Conservation (phyloP, 2,329 filamentous ascomycete genomes). For the Phaeosphaeria sp. region DNA sequence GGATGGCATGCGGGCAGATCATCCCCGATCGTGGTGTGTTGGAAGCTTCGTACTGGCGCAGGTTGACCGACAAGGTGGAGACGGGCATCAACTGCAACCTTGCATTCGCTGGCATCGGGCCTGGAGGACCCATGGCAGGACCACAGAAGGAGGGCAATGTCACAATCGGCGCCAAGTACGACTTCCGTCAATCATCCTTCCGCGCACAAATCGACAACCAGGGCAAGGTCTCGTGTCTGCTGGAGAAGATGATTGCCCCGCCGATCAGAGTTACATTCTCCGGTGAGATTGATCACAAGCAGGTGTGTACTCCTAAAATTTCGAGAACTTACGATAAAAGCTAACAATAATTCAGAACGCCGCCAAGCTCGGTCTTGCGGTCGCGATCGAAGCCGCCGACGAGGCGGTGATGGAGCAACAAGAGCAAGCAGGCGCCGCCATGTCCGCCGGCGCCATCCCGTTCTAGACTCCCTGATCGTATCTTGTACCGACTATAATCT, state of each 20-base stretch:
- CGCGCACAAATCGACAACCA: constrained; percentile 94
- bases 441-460: constrained; percentile 44
- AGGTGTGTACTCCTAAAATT: constrained; percentile 67
- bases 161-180: constrained; percentile 94
- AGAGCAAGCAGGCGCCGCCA: constrained; percentile 37
- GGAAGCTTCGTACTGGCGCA: constrained; percentile 92
- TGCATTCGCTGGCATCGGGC: constrained; percentile 71
- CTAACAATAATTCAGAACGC: constrained; percentile 69
- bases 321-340: background rate
- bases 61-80: constrained; percentile 91
- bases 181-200: constrained; percentile 95
- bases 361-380: constrained; percentile 91
- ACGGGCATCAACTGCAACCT: constrained; percentile 95
- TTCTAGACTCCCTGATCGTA: constrained; percentile 41
- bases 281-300: constrained; percentile 93
- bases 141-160: constrained; percentile 84
- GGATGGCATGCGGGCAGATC: constrained; percentile 90
- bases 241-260: constrained; percentile 95
- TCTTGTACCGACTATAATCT: constrained; percentile 42
- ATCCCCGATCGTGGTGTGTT: constrained; percentile 82
- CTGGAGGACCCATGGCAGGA: constrained; percentile 70
- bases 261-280: constrained; percentile 94
- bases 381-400: constrained; percentile 65
- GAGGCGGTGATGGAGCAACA: constrained; percentile 51
- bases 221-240: constrained; percentile 88